Evolutionary conservation across 2,329 filamentous ascomycete genomes (phyloP).

Genomic region (Colletotrichum musicola): DNA sequence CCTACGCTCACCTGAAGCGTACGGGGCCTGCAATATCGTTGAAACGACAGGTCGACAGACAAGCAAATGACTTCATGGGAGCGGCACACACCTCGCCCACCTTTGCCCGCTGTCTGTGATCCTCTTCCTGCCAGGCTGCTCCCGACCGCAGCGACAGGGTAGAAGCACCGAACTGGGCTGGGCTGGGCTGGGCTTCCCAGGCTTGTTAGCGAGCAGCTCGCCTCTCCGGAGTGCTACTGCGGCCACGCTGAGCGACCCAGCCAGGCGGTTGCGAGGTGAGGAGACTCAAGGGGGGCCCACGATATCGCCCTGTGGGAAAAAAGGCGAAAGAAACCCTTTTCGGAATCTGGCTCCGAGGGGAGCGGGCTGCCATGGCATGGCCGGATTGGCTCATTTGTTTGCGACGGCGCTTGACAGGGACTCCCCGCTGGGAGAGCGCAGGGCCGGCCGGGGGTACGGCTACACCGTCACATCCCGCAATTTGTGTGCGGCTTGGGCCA

Average conservation of each 20-base stretch:
- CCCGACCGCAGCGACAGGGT: background rate
- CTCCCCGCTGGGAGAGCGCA: conserved; percentile 19
- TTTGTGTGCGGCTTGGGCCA: conserved; percentile 31
- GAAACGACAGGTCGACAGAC: conserved; percentile 37
- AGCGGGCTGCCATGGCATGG: conserved; percentile 13
- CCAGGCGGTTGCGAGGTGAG: conserved; percentile 34
- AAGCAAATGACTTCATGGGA: conserved; percentile 39
- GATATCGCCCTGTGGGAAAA: conserved; percentile 2
- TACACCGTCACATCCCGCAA: conserved; percentile 38
- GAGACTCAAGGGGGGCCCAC: background rate
- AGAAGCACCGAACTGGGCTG: background rate
- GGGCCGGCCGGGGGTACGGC: conserved; percentile 8
- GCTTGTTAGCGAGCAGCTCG: conserved; percentile 5
- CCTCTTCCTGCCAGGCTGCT: conserved; percentile 17
- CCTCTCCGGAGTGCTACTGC: conserved; percentile 9
- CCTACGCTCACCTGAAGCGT: conserved; percentile 39
- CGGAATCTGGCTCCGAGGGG: conserved; percentile 29
- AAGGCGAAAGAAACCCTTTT: conserved; percentile 19
- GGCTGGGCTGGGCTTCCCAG: background rate
- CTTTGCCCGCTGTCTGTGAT: background rate
- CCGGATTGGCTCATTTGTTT: conserved; percentile 40
- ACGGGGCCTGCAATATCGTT: conserved; percentile 40
- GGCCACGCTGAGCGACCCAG: conserved; percentile 27
- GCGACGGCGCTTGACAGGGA: conserved; percentile 40
- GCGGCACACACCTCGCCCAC: conserved; percentile 1